Conservation (phyloP, 2,329 filamentous ascomycete genomes). For the Fusarium verrucosum region DNA sequence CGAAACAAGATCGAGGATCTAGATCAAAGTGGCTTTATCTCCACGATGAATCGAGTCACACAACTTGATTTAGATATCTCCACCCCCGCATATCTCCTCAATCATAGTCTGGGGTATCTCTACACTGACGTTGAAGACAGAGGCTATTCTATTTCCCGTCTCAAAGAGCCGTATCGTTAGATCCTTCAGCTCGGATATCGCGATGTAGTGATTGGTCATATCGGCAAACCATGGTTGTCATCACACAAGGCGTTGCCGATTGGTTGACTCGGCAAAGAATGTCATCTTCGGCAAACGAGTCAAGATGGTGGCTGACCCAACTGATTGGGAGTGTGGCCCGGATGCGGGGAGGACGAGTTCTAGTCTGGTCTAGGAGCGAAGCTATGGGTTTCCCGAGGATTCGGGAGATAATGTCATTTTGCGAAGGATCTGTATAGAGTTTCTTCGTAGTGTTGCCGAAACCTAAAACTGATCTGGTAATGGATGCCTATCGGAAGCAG, state of each 20-base stretch:
- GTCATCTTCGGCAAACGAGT: neutral
- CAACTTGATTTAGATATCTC: conserved; percentile 13
- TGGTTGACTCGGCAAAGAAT: conserved; percentile 26
- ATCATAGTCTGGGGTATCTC: conserved; percentile 10
- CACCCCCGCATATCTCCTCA: conserved; percentile 18
- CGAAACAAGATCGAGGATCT: neutral
- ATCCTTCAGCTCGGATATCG: conserved; percentile 6
- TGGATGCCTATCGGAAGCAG: no score
- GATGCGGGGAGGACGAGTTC: neutral
- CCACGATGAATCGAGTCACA: neutral
- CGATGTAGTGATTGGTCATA: conserved; percentile 7
- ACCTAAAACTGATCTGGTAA: no score
- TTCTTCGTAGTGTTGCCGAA: no score
- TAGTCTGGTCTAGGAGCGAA: no score
- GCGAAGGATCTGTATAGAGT: no score
- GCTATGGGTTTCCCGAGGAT: no score
- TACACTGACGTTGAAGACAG: neutral
- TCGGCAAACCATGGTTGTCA: conserved; percentile 19
- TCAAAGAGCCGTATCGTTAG: conserved; percentile 6
- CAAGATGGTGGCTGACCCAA: neutral
- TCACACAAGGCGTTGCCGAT: conserved; percentile 9
- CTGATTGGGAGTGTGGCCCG: neutral
- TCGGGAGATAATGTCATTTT: no score
- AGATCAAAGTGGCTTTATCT: conserved; percentile 1
- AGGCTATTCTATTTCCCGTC: conserved; percentile 4